Evolutionary conservation across 345 rosid species (phyloP).

Genomic region (Gossypium turneri): DNA sequence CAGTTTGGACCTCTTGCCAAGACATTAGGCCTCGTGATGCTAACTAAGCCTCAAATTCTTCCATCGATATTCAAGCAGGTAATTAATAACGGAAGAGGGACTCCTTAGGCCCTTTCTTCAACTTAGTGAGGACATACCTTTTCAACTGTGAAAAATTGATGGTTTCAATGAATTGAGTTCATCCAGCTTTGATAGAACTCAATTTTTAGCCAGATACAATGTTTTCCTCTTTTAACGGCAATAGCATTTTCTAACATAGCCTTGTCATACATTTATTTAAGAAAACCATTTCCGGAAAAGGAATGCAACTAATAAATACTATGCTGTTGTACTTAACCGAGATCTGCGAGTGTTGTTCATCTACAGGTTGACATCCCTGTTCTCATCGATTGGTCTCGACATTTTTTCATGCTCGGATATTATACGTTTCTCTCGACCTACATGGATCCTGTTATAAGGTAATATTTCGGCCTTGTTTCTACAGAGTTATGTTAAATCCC

Average conservation of each 20-base stretch:
- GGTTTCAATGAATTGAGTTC: conserved; percentile 1
- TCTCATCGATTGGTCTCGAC: conserved; percentile 79
- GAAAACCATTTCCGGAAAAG: too few species aligned
- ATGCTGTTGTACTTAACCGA: background rate
- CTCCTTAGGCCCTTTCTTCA: background rate
- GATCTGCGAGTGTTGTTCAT: background rate
- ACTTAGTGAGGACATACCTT: background rate
- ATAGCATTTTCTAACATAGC: background rate
- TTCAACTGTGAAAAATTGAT: background rate
- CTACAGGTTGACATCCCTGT: conserved; percentile 72
- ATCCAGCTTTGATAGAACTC: background rate
- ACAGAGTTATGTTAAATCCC: background rate
- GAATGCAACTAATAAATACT: too few species aligned
- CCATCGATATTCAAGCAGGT: conserved; percentile 88
- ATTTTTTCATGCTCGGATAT: conserved; percentile 76
- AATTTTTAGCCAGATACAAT: background rate
- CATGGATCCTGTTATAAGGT: conserved; percentile 78
- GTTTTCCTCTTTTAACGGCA: background rate
- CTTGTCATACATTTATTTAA: too few species aligned
- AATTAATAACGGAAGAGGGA: background rate
- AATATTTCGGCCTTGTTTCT: background rate
- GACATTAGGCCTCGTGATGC: conserved; percentile 91
- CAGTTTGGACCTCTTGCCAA: conserved; percentile 81
- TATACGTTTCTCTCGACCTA: conserved; percentile 78
- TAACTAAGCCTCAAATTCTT: conserved; percentile 76